Base-by-base conservation (phyloP, 163 green algal genomes). In the Scenedesmus sp. region DNA sequence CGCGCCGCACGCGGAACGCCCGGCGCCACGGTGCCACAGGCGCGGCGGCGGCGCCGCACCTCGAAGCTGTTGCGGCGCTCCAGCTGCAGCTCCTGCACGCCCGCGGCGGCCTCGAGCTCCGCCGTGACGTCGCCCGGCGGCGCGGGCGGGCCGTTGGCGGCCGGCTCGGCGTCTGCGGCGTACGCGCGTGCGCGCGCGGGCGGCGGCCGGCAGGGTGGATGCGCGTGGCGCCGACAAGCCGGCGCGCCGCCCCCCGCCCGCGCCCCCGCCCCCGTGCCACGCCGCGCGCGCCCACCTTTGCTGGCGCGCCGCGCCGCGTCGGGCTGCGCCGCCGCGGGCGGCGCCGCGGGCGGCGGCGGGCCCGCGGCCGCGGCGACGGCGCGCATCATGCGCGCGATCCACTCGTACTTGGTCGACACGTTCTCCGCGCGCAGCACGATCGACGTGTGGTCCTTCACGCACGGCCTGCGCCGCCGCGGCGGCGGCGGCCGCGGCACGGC, bases 361-460 rank as follows among this genome's bases (percentile, higher is more conserved):
- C 47, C 74, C 48, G 74, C 63, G 50, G 74, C 33, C 20, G 74
- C 62, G 51, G 75, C 75, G 60, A 60, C 66, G 60, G 64, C 54
- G 22, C 66, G 58, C 67, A 53, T 36, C 77, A 83, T 78, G 33
- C 66, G 66, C 11, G 44, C 20, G 66, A 83, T 78, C 77, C 77
- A 83, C 66, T 83, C 77, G 31, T 79, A 78, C 77, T 83, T 83
- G 24, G n/a, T 57, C 33, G 44, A 22, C 15, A 83, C 77, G 22
- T 72, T 78, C 45, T 83, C 88, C 9, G 88, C 85, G 9, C 89
- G 80, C 85, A 94, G 78, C 74, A 94, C 82, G 34, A 94, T 83
- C 56, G 83, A 71, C 28, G n/a, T 83, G 64, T 83, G 64, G 54
- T 83, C 75, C 64, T 83, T 83, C 4, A 83, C 75, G 57, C 64